Percentiles rank a stretch among this genome's conserved stretches.
phyloP scores from a whole-genome alignment of 2,329 filamentous ascomycete genomes.

The Trichophyton schoenleinii region DNA sequence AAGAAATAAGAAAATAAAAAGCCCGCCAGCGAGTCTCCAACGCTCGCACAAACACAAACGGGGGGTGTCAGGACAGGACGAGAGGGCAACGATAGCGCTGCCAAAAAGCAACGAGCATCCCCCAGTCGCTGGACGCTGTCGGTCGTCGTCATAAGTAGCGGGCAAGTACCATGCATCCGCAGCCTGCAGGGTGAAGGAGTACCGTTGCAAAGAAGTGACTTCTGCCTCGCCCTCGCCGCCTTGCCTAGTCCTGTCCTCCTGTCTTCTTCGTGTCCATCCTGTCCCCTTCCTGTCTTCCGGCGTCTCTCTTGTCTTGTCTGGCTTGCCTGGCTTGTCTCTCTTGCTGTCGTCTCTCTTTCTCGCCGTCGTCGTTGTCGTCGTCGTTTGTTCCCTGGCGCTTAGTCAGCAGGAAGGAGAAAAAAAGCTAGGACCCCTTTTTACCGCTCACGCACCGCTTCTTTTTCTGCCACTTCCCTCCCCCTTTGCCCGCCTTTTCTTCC shows the following conservation, averaged over 20 bases:
- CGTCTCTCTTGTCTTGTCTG: too few relatives aligned
- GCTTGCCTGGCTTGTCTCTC: too few relatives aligned
- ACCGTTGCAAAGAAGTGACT: not conserved
- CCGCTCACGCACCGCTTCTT: too few relatives aligned
- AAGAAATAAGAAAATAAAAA: not conserved
- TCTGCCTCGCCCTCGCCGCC: not conserved
- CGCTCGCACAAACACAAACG: not conserved
- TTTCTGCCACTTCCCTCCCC: too few relatives aligned
- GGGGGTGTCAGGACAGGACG: not conserved
- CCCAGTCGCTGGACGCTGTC: not conserved
- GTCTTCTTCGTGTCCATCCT: not conserved
- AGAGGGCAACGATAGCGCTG: not conserved
- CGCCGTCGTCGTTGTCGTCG: too few relatives aligned
- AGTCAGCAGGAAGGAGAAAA: too few relatives aligned
- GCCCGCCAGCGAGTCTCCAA: not conserved
- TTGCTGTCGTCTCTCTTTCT: too few relatives aligned
- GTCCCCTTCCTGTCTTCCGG: too few relatives aligned
- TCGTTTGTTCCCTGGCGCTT: too few relatives aligned
- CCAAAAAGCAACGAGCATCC: constrained; percentile 2
- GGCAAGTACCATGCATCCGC: not conserved
- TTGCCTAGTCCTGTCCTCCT: not conserved
- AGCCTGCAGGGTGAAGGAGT: not conserved
- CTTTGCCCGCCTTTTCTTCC: too few relatives aligned
- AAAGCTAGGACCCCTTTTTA: too few relatives aligned
- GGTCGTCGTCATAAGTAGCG: not conserved